Evolutionary conservation across 495 filamentous ascomycete genomes (phyloP).

Genomic region (Tuber aestivum): DNA sequence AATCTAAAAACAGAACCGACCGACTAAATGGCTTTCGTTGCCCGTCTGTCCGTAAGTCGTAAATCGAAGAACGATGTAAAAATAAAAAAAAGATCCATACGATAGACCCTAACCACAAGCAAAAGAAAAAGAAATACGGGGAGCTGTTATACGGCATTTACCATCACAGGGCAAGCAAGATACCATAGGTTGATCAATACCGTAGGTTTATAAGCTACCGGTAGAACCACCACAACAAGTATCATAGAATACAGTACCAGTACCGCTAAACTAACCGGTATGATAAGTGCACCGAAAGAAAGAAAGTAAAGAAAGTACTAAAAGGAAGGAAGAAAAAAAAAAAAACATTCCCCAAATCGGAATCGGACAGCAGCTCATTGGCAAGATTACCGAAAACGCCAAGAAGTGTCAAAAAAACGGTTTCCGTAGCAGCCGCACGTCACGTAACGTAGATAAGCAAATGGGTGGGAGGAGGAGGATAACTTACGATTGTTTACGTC

Average conservation of each 20-base stretch:
- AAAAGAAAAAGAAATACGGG: not conserved
- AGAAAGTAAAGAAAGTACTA: not conserved
- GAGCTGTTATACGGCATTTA: not conserved
- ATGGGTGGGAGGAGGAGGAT: not conserved
- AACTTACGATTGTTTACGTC: not conserved
- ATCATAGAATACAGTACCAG: not conserved
- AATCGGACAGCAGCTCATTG: not conserved
- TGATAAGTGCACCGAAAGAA: not conserved
- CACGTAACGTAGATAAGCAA: not conserved
- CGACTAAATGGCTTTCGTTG: not conserved
- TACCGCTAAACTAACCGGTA: not conserved
- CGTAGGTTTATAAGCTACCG: not conserved
- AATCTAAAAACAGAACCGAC: not conserved
- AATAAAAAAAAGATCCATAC: not conserved
- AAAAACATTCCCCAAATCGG: not conserved
- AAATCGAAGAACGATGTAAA: not conserved
- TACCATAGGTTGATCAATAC: not conserved
- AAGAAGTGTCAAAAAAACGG: slow-evolving; percentile 4
- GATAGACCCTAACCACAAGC: not conserved
- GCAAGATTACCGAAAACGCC: not conserved
- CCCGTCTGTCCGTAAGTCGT: not conserved
- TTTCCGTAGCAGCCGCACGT: not conserved
- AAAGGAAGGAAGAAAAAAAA: too few species aligned
- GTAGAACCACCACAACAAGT: too few species aligned
- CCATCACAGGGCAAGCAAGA: not conserved